phyloP scores from a whole-genome alignment of 2,329 filamentous ascomycete genomes.

The Fusarium xylarioides region DNA sequence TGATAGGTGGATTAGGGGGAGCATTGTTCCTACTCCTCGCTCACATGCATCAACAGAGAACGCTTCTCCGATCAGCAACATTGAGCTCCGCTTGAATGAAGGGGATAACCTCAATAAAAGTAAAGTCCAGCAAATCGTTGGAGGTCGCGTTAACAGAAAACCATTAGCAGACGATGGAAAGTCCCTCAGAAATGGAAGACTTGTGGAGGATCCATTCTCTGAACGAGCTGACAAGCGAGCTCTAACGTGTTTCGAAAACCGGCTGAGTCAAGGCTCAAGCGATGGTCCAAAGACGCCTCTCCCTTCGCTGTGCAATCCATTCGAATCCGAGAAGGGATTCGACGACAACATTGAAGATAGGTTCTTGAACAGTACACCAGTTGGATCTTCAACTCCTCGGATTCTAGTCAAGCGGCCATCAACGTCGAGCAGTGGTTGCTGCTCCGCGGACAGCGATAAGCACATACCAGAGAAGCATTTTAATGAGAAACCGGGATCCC shows the following conservation, averaged over 20 bases:
- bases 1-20: conserved; percentile 3
- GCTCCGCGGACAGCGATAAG: conserved; percentile 8
- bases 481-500: background rate
- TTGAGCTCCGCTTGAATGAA: conserved; percentile 49
- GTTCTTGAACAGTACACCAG: conserved; percentile 48
- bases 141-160: conserved; percentile 44
- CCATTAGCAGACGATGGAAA: conserved; percentile 44
- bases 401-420: conserved; percentile 34
- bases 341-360: conserved; percentile 51
- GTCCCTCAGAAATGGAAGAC: conserved; percentile 38
- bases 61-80: conserved; percentile 43
- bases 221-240: conserved; percentile 29
- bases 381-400: conserved; percentile 52
- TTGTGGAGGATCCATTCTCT: conserved; percentile 46
- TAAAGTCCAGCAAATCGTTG: conserved; percentile 48
- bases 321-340: conserved; percentile 51
- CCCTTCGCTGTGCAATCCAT: conserved; percentile 37
- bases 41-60: background rate
- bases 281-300: background rate
- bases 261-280: conserved; percentile 24
- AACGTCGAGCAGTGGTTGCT: conserved; percentile 23
- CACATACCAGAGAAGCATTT: conserved; percentile 4
- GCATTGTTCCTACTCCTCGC: background rate
- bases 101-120: conserved; percentile 47
- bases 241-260: conserved; percentile 38